Base-by-base conservation (phyloP, 78 protist genomes). In the Chrysochromulina tobinii region DNA sequence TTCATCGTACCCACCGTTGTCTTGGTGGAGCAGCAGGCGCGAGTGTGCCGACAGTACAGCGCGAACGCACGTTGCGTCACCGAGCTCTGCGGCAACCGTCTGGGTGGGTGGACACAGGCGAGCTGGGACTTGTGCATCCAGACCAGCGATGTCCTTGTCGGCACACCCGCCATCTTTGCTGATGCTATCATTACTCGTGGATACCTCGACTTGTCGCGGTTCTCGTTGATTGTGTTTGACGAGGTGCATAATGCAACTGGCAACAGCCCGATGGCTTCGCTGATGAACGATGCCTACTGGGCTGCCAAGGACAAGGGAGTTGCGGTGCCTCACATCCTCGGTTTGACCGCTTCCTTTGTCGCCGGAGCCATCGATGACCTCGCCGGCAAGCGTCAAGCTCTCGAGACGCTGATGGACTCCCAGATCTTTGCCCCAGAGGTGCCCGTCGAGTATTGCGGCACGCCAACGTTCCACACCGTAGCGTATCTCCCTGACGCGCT, bases 1-100 rank as follows among this genome's bases (percentile, higher is more conserved):
- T 84, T 84, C 89, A n/a, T 84, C 58, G 89, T 53, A 61, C 89
- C 89, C 2, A 84, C 89, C 6, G 21, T 9, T 38, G 89, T 50
- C 27, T 73, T 84, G 18, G 73, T 61, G 38, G 58, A 14, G 18
- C 89, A 84, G 73, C 89, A 84, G 21, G 89, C 89, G 27, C 51
- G 27, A 1, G 50, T n/a, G 51, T 68, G 27, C 15, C 27, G 77
- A 1, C 50, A 68, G 77, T 1, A n/a, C 48, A 11, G 77, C 50
- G 77, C 51, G 12, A 11, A 7, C 14, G 3, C 11, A 2, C 27
- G 20, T 2, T 5, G 77, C 3, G 77, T 68, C 23, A 9, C 50
- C 15, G 77, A 68, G 77, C 51, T 68, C 23, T 68, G 50, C 77
- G 77, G 77, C 50, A 1, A 17, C 14, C 27, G 50, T 3, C 3